These are phyloP conservation scores for Microbotryum scabiosae DNA, from an alignment of 1,284 basidiomycete species.

Conservation along the genomic window DNA sequence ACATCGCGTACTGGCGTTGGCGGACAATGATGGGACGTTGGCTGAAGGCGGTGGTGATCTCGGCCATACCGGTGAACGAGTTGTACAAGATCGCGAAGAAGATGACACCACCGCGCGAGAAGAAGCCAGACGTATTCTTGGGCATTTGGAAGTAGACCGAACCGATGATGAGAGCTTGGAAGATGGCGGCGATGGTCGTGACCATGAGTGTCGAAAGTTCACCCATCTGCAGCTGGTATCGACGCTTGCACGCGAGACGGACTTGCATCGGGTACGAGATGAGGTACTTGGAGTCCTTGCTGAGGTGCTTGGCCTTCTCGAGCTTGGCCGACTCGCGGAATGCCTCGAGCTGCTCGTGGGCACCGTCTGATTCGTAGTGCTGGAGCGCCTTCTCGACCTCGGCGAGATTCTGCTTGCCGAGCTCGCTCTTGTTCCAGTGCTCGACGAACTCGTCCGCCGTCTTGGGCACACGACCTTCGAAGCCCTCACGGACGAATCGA, in stretches of 20 bases:
- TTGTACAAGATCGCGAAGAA: slow-evolving; percentile 46
- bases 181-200: slow-evolving; percentile 33
- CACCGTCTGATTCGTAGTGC: slow-evolving; percentile 37
- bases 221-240: slow-evolving; percentile 60
- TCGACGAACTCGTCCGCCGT: slow-evolving; percentile 49
- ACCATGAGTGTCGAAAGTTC: slow-evolving; percentile 43
- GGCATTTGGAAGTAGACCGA: slow-evolving; percentile 60
- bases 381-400: slow-evolving; percentile 35
- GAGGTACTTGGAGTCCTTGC: slow-evolving; percentile 45
- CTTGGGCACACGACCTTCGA: slow-evolving; percentile 44
- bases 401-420: slow-evolving; percentile 17
- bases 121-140: slow-evolving; percentile 58
- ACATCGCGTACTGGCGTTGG: slow-evolving; percentile 42
- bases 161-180: slow-evolving; percentile 55
- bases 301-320: slow-evolving; percentile 42
- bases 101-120: slow-evolving; percentile 64
- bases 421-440: slow-evolving; percentile 30
- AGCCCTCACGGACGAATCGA: slow-evolving; percentile 39
- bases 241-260: slow-evolving; percentile 55
- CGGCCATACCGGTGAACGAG: slow-evolving; percentile 45
- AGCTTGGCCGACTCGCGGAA: slow-evolving; percentile 42
- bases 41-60: slow-evolving; percentile 53
- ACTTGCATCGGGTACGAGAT: slow-evolving; percentile 54
- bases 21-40: slow-evolving; percentile 43
- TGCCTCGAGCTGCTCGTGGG: slow-evolving; percentile 41